Evolutionary conservation across 2,329 filamentous ascomycete species (phyloP).

Genomic region (Aspergillus novofumigatus): DNA sequence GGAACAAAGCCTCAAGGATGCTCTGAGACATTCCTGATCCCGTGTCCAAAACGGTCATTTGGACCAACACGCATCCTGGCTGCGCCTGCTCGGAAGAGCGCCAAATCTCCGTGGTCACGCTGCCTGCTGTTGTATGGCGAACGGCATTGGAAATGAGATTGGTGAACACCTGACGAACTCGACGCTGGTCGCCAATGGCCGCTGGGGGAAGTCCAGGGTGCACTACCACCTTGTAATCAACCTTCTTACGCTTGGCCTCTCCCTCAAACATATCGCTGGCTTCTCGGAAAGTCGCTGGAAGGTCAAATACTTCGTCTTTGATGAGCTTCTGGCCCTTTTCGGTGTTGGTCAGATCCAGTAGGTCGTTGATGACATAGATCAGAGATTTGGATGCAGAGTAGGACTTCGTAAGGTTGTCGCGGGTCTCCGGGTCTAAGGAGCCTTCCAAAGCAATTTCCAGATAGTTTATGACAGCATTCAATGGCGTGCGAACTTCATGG

Average conservation of each 20-base stretch:
- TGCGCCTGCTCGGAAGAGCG: slow-evolving; percentile 43
- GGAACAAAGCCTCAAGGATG: slow-evolving; percentile 57
- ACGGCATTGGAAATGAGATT: slow-evolving; percentile 85
- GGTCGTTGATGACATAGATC: slow-evolving; percentile 90
- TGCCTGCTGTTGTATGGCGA: slow-evolving; percentile 66
- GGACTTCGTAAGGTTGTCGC: slow-evolving; percentile 78
- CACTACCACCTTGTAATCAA: slow-evolving; percentile 64
- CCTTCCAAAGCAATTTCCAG: slow-evolving; percentile 87
- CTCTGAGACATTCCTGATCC: slow-evolving; percentile 60
- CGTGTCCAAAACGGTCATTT: slow-evolving; percentile 72
- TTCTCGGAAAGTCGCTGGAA: slow-evolving; percentile 66
- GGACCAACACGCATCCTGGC: slow-evolving; percentile 59
- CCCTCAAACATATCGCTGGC: slow-evolving; percentile 69
- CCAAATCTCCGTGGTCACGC: slow-evolving; percentile 67
- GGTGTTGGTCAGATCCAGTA: slow-evolving; percentile 81
- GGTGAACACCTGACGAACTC: slow-evolving; percentile 74
- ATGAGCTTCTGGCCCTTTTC: slow-evolving; percentile 76
- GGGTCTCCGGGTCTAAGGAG: slow-evolving; percentile 70
- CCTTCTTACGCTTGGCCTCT: slow-evolving; percentile 71
- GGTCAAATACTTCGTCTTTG: slow-evolving; percentile 75
- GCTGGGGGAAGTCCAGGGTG: slow-evolving; percentile 63
- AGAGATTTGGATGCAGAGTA: slow-evolving; percentile 89
- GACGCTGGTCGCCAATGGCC: slow-evolving; percentile 73
- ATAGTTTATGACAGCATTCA: slow-evolving; percentile 94
- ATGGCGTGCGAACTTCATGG: slow-evolving; percentile 82